A percentile compares a stretch with the other conserved stretches of the same genome.
Evolutionary conservation across 2,329 filamentous ascomycete genomes (phyloP).

Genomic region (Phialocephala sp.): DNA sequence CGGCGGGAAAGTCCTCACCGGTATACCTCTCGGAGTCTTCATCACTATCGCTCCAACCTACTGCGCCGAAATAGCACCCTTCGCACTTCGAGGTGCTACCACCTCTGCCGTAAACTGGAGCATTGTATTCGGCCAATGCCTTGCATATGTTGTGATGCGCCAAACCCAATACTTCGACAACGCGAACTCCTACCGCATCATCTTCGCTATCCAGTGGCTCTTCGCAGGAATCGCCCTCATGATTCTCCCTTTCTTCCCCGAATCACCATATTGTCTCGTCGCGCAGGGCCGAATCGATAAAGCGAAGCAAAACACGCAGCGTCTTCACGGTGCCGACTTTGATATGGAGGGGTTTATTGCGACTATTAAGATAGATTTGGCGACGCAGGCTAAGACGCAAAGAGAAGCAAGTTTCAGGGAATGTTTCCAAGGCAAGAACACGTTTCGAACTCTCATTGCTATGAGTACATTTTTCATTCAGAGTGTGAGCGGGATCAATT

Average conservation of each 20-base stretch:
- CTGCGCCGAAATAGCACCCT: slow-evolving; percentile 34
- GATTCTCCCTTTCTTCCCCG: slow-evolving; percentile 51
- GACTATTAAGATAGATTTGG: slow-evolving; percentile 19
- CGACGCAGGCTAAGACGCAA: slow-evolving; percentile 14
- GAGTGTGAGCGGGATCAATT: slow-evolving; percentile 40
- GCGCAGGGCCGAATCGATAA: slow-evolving; percentile 26
- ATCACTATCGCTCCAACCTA: slow-evolving; percentile 46
- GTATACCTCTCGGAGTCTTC: slow-evolving; percentile 57
- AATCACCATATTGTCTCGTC: slow-evolving; percentile 56
- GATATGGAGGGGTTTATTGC: slow-evolving; percentile 28
- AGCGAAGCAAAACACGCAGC: slow-evolving; percentile 24
- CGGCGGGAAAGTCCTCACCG: slow-evolving; percentile 53
- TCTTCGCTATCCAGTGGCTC: slow-evolving; percentile 55
- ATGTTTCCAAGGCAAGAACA: slow-evolving; percentile 33
- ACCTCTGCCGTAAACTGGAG: slow-evolving; percentile 35
- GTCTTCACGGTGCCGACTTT: slow-evolving; percentile 21
- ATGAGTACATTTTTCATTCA: slow-evolving; percentile 43
- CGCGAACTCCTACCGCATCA: slow-evolving; percentile 49
- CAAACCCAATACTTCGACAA: slow-evolving; percentile 46
- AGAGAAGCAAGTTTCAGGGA: slow-evolving; percentile 26
- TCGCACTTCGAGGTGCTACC: slow-evolving; percentile 31
- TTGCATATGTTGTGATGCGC: slow-evolving; percentile 34
- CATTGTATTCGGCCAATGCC: slow-evolving; percentile 35
- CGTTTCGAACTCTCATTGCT: slow-evolving; percentile 37
- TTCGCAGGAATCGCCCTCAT: slow-evolving; percentile 52